These are phyloP conservation scores for Pyrenula massariospora DNA, from an alignment of 495 filamentous ascomycete genomes.

Conservation along the genomic window DNA sequence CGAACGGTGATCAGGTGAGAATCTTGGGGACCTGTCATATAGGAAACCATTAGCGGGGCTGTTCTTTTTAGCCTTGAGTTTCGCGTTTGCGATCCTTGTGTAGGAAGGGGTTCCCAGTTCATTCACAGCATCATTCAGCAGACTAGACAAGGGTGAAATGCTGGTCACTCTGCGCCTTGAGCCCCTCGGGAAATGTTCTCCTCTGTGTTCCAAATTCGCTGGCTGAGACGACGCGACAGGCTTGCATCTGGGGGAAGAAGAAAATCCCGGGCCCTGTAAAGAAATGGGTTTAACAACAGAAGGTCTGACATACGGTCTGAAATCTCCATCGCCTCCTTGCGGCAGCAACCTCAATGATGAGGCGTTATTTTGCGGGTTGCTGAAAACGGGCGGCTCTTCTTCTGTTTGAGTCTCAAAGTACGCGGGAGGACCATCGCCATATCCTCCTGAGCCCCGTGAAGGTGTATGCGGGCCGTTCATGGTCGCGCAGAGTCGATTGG, in stretches of 20 bases:
- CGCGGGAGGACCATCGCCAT: constrained; percentile 19
- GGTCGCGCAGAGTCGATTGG: neutral
- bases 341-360: constrained; percentile 52
- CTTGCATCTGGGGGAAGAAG: constrained; percentile 4
- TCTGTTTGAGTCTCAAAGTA: constrained; percentile 15
- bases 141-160: neutral
- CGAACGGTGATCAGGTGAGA: constrained; percentile 21
- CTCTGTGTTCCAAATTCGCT: constrained; percentile 1
- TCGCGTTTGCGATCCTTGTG: neutral
- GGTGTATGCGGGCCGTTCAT: constrained; percentile 21
- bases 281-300: constrained; percentile 1
- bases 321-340: constrained; percentile 33
- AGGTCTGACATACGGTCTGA: constrained; percentile 29
- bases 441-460: constrained; percentile 10
- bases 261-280: neutral
- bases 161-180: neutral
- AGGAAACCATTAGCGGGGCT: constrained; percentile 11
- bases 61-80: constrained; percentile 1
- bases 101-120: neutral
- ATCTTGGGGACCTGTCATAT: constrained; percentile 17
- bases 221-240: neutral
- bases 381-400: constrained; percentile 14
- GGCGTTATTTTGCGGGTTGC: constrained; percentile 25
- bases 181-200: constrained; percentile 2
- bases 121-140: constrained; percentile 1